phyloP scores from a whole-genome alignment of 345 rosid genomes.

The Pistacia integerrima region DNA sequence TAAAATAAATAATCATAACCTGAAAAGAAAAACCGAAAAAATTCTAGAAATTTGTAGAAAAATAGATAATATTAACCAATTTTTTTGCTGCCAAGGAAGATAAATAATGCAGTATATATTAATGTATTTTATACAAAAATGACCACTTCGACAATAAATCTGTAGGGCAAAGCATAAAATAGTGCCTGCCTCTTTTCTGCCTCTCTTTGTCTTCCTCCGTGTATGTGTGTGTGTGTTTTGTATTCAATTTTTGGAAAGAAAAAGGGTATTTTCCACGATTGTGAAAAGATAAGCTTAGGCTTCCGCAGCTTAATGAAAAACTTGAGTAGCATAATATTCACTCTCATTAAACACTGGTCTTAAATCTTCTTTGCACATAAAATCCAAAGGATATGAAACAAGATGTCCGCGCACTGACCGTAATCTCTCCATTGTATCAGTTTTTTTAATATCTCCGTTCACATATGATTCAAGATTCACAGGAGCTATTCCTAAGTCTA shows the following conservation, averaged over 20 bases:
- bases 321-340: conserved; percentile 95
- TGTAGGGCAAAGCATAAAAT: neutral
- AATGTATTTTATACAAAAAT: conserved; percentile 11
- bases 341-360: conserved; percentile 95
- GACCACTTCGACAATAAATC: neutral
- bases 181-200: neutral
- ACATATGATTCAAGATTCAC: conserved; percentile 62
- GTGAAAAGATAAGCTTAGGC: neutral
- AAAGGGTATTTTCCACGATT: neutral
- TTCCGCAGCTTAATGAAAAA: conserved; percentile 58
- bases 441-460: conserved; percentile 59
- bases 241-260: neutral
- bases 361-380: conserved; percentile 90
- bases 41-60: neutral
- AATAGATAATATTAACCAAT: neutral
- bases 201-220: neutral
- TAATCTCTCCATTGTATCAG: conserved; percentile 71
- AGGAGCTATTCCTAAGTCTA: conserved; percentile 91
- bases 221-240: neutral
- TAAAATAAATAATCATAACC: neutral
- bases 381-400: conserved; percentile 91
- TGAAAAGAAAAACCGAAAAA: neutral
- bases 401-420: conserved; percentile 74
- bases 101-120: neutral
- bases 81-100: neutral